A percentile compares a stretch with the other conserved stretches of the same genome.
These are phyloP conservation scores for Epichloe sibirici DNA, from an alignment of 2,329 filamentous ascomycete genomes.

Conservation along the genomic window DNA sequence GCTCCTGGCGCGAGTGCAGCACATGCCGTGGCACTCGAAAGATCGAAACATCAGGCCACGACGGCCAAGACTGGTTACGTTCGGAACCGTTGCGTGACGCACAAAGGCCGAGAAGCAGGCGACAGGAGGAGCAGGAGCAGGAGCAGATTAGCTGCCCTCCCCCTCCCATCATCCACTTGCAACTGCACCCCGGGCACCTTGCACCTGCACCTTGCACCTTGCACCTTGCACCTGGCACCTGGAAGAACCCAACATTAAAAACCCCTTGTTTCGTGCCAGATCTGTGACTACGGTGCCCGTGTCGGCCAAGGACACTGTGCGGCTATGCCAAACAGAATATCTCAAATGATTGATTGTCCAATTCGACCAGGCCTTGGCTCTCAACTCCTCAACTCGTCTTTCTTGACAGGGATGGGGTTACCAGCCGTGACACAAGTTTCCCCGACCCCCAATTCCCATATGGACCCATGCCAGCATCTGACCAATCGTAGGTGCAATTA, in stretches of 20 bases:
- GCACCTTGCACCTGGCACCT: background rate
- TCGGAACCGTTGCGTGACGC: background rate
- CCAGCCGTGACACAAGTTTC: background rate
- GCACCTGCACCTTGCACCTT: too few species aligned
- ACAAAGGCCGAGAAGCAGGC: background rate
- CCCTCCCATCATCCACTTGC: too few species aligned
- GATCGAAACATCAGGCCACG: background rate
- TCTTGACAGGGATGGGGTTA: background rate
- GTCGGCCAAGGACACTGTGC: background rate
- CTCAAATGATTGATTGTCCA: background rate
- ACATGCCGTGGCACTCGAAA: background rate
- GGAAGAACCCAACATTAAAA: too few species aligned
- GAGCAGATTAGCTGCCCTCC: too few species aligned
- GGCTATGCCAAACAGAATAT: background rate
- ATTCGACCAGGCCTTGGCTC: too few species aligned
- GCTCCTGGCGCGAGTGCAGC: background rate
- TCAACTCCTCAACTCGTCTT: too few species aligned
- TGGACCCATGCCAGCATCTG: background rate
- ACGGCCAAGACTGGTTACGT: background rate
- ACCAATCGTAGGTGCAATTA: constrained; percentile 1
- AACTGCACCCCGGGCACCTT: too few species aligned
- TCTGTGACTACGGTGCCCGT: constrained; percentile 1
- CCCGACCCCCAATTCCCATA: too few species aligned
- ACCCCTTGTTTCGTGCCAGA: background rate
- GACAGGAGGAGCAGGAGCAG: background rate